Base-by-base conservation (phyloP, 441 rosid genomes). In the Raphanus hybrid region DNA sequence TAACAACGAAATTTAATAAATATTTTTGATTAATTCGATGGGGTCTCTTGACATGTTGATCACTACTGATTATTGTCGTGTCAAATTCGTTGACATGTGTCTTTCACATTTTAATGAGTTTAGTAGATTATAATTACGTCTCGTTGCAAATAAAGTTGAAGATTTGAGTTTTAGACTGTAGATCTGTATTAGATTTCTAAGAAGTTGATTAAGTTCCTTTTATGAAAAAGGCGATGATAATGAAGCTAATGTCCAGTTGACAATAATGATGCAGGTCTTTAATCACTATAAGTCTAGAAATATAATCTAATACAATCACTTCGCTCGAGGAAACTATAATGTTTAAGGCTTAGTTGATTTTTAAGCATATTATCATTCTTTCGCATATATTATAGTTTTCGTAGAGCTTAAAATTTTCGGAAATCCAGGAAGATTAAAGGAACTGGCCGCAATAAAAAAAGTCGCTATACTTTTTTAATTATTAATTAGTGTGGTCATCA, bases 31-130 rank as follows among this genome's bases (percentile, higher is more conserved):
- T 60, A 64, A 75, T 64, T 75, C 73, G 76, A 79, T 70, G 68
- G 55, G 57, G 73, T 52, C 66, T 64, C 59, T 75, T 71, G 70
- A 75, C 83, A 80, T 80, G 83, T 71, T 75, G 73, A 41, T 80
- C 83, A 80, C 80, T 80, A 80, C 82, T 75, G 4, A 15, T 34
- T 57, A 55, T 64, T 54, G 39, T 60, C 81, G 64, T 69, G 63
- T 79, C 57, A 7, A 41, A 1, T 9, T 20, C 57, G 71, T 79
- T 69, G 75, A 79, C 82, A 64, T 43, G 23, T 79, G 71, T 79
- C 75, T 64, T 9, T 55, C 14, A 4, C 12, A 16, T 14, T 64
- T 59, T 66, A n/a, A 45, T 10, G 50, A 65, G 62, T 70, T 63
- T 6, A 15, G 48, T 57, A n/a, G 10, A 59, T 60, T 14, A 20